Percentiles rank a stretch among this genome's conserved stretches.
These are phyloP conservation scores for Rhazya stricta DNA, from an alignment of 257 asterid genomes.

Conservation along the genomic window DNA sequence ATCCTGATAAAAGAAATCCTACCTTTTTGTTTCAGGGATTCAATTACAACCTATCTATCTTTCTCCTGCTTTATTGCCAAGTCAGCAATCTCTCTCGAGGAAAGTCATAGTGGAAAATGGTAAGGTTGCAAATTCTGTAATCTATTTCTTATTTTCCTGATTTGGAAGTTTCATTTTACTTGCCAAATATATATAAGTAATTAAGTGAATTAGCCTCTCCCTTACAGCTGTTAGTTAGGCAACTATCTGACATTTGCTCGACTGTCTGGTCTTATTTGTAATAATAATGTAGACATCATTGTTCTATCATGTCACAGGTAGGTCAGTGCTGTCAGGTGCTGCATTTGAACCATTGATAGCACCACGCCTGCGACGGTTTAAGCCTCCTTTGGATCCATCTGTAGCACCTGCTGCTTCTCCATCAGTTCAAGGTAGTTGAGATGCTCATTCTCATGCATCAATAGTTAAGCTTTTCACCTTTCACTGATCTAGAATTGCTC, in stretches of 20 bases:
- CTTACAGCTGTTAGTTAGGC: not conserved
- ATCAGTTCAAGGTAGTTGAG: slow-evolving; percentile 46
- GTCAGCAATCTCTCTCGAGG: slow-evolving; percentile 35
- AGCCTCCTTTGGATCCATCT: slow-evolving; percentile 26
- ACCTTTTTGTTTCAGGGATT: slow-evolving; percentile 43
- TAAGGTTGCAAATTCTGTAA: slow-evolving; percentile 21
- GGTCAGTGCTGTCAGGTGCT: slow-evolving; percentile 32
- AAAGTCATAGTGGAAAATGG: slow-evolving; percentile 46
- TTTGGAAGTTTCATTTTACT: not conserved
- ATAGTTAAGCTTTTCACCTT: not conserved
- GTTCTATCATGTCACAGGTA: slow-evolving; percentile 37
- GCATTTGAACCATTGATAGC: slow-evolving; percentile 36
- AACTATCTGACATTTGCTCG: not conserved
- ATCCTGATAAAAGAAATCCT: not conserved
- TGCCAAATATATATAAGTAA: not conserved
- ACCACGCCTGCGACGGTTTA: slow-evolving; percentile 34
- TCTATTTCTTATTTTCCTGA: slow-evolving; percentile 10
- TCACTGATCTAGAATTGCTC: slow-evolving; percentile 30
- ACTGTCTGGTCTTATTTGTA: not conserved
- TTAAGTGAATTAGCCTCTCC: not conserved
- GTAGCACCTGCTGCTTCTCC: slow-evolving; percentile 60
- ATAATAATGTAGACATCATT: not conserved
- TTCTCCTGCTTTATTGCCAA: slow-evolving; percentile 53
- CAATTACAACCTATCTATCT: slow-evolving; percentile 42
- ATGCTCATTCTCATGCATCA: slow-evolving; percentile 9